Percentiles rank a stretch among this genome's conserved stretches.
Conservation (phyloP, 345 rosid species). For the Psidium guajava region DNA sequence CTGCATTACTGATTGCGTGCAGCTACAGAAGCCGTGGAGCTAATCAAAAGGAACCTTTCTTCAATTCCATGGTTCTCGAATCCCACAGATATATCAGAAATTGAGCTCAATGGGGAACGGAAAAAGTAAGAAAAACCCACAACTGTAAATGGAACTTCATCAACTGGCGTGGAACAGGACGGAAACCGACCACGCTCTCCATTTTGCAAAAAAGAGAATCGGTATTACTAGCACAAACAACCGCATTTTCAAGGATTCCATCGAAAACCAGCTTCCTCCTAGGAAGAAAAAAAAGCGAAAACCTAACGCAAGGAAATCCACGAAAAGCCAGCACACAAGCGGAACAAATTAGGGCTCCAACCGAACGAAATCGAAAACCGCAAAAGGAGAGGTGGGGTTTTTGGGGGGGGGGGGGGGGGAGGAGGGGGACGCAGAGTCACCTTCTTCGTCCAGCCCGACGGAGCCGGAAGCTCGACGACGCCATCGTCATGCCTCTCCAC, state of each 20-base stretch:
- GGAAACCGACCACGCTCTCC: not conserved
- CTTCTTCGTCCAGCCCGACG: slow-evolving; percentile 7
- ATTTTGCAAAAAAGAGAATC: not conserved
- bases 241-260: not conserved
- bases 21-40: not conserved
- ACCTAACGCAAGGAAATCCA: not conserved
- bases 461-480: slow-evolving; percentile 2
- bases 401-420: no score
- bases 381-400: no score
- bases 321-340: not conserved
- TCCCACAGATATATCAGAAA: not conserved
- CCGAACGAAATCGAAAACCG: not conserved
- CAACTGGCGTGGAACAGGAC: not conserved
- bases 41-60: not conserved
- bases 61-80: not conserved
- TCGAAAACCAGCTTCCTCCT: not conserved
- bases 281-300: not conserved
- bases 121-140: not conserved
- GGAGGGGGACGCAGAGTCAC: not conserved
- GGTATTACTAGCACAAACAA: not conserved
- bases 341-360: not conserved
- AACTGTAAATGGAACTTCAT: not conserved
- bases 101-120: not conserved
- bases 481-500: not conserved
- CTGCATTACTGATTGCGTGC: not conserved